Conservation (phyloP, 306 rosid genomes). For the Gastrolobium villosum region DNA sequence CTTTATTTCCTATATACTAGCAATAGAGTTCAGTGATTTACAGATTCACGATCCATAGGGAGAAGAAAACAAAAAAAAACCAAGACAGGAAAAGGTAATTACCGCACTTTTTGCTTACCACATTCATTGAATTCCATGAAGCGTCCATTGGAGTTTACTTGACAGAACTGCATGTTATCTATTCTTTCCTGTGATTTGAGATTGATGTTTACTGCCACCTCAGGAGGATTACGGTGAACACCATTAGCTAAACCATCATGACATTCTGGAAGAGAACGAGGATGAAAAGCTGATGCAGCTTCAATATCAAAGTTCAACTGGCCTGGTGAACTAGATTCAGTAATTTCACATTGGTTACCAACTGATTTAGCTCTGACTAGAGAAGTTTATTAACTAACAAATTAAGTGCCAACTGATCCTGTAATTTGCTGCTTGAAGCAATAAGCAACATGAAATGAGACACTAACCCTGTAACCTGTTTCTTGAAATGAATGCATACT, state of each 20-base stretch:
- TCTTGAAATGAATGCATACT: neutral
- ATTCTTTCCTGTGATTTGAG: conserved; percentile 41
- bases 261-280: conserved; percentile 65
- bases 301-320: conserved; percentile 47
- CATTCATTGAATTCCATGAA: conserved; percentile 58
- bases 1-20: neutral
- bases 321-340: conserved; percentile 41
- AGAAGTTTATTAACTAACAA: conserved; percentile 38
- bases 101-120: conserved; percentile 54
- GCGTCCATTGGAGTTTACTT: conserved; percentile 48
- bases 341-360: conserved; percentile 48
- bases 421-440: conserved; percentile 32
- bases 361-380: conserved; percentile 37
- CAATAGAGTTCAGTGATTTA: conserved; percentile 4
- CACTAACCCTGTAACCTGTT: neutral
- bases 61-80: neutral
- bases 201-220: conserved; percentile 24
- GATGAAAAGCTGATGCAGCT: conserved; percentile 55
- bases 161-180: conserved; percentile 45
- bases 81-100: neutral
- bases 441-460: conserved; percentile 2
- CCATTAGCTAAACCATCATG: conserved; percentile 51
- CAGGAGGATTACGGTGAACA: conserved; percentile 41
- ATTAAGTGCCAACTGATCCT: conserved; percentile 1
- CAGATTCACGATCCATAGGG: conserved; percentile 22